Evolutionary conservation across 2,329 filamentous ascomycete species (phyloP).

Genomic region (Lizonia empirigonia): DNA sequence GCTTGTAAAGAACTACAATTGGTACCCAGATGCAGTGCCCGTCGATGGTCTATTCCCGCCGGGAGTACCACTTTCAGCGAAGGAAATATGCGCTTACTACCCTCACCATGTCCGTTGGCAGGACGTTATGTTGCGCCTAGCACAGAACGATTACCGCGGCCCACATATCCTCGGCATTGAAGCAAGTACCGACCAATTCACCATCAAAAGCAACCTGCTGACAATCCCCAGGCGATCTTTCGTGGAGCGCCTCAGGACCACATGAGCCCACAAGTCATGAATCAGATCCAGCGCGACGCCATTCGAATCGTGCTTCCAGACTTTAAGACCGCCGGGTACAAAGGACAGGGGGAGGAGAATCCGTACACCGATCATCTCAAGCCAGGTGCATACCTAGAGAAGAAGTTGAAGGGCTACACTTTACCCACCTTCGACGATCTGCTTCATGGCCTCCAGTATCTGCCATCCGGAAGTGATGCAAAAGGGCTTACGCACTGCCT

Average conservation of each 20-base stretch:
- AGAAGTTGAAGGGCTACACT: slow-evolving; percentile 4
- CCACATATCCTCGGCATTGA: slow-evolving; percentile 31
- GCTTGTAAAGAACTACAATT: slow-evolving; percentile 7
- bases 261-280: slow-evolving; percentile 15
- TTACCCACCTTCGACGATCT: slow-evolving; percentile 33
- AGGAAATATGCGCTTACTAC: slow-evolving; percentile 37
- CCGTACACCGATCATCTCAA: slow-evolving; percentile 20
- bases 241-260: slow-evolving; percentile 12
- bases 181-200: neutral
- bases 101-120: slow-evolving; percentile 35
- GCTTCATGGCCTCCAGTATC: slow-evolving; percentile 20
- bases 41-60: slow-evolving; percentile 34
- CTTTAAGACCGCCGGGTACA: slow-evolving; percentile 18
- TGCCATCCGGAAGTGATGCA: slow-evolving; percentile 29
- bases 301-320: slow-evolving; percentile 13
- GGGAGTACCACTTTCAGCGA: slow-evolving; percentile 30
- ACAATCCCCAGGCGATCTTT: slow-evolving; percentile 10
- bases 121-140: slow-evolving; percentile 30
- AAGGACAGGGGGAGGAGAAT: slow-evolving; percentile 21
- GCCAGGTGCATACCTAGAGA: slow-evolving; percentile 10
- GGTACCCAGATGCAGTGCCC: slow-evolving; percentile 29
- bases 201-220: neutral
- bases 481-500: slow-evolving; percentile 29
- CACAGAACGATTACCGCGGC: slow-evolving; percentile 29
- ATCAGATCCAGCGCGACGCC: slow-evolving; percentile 21